Conservation (phyloP, 768 basidiomycete genomes). For the Mycena belliarum region DNA sequence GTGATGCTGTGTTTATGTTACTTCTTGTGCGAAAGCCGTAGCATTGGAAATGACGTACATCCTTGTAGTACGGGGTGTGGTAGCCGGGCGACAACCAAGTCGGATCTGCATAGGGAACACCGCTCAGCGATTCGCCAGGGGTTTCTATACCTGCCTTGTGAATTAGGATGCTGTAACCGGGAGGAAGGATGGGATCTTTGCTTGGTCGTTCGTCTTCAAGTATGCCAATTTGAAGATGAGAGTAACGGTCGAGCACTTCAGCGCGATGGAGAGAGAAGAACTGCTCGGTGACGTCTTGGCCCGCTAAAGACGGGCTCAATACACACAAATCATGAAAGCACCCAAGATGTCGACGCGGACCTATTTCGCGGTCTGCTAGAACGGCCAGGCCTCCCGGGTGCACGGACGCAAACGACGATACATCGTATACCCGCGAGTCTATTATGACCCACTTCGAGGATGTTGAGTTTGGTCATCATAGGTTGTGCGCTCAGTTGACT, state of each 20-base stretch:
- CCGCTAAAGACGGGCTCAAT: slow-evolving; percentile 58
- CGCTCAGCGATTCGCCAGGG: slow-evolving; percentile 54
- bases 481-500: neutral
- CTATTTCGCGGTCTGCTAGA: slow-evolving; percentile 76
- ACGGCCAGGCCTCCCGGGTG: slow-evolving; percentile 86
- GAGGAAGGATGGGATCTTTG: neutral
- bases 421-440: slow-evolving; percentile 81
- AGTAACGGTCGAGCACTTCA: slow-evolving; percentile 50
- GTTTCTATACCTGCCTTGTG: slow-evolving; percentile 37
- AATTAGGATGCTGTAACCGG: neutral
- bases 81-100: slow-evolving; percentile 48
- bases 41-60: slow-evolving; percentile 54
- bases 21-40: no score
- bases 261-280: slow-evolving; percentile 15
- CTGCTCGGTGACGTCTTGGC: slow-evolving; percentile 64
- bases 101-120: slow-evolving; percentile 74
- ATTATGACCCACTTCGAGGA: slow-evolving; percentile 16
- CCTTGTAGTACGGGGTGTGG: slow-evolving; percentile 35
- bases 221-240: slow-evolving; percentile 62
- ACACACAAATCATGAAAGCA: no score
- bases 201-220: slow-evolving; percentile 53
- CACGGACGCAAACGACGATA: slow-evolving; percentile 75
- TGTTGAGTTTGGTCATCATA: neutral
- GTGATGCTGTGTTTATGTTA: slow-evolving; percentile 50
- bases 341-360: no score